Evolutionary conservation across 2,329 filamentous ascomycete species (phyloP).

Genomic region (Sordariomycetes sp.): DNA sequence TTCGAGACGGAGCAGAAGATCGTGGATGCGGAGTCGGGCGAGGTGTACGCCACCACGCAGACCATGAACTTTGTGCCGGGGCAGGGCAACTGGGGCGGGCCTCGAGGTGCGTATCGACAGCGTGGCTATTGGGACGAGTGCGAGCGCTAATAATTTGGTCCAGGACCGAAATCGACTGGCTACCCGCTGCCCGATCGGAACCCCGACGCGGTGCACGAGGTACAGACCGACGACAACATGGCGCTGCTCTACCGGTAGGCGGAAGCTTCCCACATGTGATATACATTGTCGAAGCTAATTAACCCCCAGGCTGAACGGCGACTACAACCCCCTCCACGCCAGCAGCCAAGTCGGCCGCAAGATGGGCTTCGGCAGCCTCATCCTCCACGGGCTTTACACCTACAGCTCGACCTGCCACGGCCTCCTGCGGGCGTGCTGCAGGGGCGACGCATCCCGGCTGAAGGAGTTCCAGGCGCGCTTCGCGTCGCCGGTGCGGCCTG

Average conservation of each 20-base stretch:
- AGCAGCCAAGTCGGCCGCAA: constrained; percentile 64
- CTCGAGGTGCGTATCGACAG: constrained; percentile 6
- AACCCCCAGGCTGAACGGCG: constrained; percentile 59
- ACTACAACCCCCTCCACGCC: constrained; percentile 78
- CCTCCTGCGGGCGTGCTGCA: constrained; percentile 23
- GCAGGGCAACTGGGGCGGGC: constrained; percentile 36
- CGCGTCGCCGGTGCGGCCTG: constrained; percentile 7
- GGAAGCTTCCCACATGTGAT: background rate
- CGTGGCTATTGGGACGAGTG: background rate
- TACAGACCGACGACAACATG: background rate
- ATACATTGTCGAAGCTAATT: background rate
- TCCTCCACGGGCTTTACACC: constrained; percentile 71
- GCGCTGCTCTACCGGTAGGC: background rate
- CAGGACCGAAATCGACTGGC: too few relatives aligned
- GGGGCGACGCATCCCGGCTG: constrained; percentile 1
- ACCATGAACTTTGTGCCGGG: constrained; percentile 58
- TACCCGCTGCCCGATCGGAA: too few relatives aligned
- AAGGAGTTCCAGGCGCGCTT: constrained; percentile 8
- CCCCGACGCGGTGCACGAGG: too few relatives aligned
- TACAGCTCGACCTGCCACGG: constrained; percentile 66
- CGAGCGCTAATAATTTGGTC: too few relatives aligned
- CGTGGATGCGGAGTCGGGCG: constrained; percentile 49
- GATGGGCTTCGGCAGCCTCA: constrained; percentile 75
- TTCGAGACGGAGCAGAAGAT: constrained; percentile 56
- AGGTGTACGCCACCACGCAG: constrained; percentile 49